A percentile compares a stretch with the other conserved stretches of the same genome.
Evolutionary conservation across 345 rosid genomes (phyloP).

Genomic region (Eucalyptus cloeziana): DNA sequence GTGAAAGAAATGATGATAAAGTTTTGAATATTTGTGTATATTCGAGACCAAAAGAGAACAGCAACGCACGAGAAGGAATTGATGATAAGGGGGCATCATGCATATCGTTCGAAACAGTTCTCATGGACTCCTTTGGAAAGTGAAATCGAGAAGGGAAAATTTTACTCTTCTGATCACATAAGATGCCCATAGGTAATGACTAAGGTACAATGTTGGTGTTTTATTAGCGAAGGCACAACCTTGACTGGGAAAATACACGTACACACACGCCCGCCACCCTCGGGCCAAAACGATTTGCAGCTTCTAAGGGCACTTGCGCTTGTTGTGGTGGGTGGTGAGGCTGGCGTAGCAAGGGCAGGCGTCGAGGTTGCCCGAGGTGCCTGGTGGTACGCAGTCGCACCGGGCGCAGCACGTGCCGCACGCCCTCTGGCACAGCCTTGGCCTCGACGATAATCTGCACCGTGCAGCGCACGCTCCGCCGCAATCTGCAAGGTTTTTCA

Average conservation of each 20-base stretch:
- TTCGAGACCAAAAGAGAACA: neutral
- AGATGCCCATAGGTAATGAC: neutral
- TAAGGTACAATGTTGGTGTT: neutral
- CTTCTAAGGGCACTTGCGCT: slow-evolving; percentile 59
- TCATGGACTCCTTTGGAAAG: neutral
- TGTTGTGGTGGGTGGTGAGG: slow-evolving; percentile 53
- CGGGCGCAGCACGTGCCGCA: slow-evolving; percentile 58
- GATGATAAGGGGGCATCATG: neutral
- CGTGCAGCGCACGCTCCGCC: slow-evolving; percentile 40
- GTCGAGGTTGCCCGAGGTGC: slow-evolving; percentile 47
- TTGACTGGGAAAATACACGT: neutral
- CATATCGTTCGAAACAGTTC: neutral
- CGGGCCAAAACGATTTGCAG: neutral
- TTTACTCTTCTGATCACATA: neutral
- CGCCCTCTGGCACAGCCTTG: slow-evolving; percentile 45
- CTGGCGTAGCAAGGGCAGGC: slow-evolving; percentile 53
- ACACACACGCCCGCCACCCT: neutral
- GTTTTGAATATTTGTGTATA: neutral
- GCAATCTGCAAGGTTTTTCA: slow-evolving; percentile 23
- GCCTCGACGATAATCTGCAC: slow-evolving; percentile 51
- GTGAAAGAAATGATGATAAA: neutral
- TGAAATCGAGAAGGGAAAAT: neutral
- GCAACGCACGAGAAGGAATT: neutral
- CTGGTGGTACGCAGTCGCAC: slow-evolving; percentile 76
- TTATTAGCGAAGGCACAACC: neutral